Percentiles rank a stretch among this genome's conserved stretches.
Evolutionary conservation across 805 yeast genomes (phyloP).

Genomic region (Yamadazyma kitorensis): DNA sequence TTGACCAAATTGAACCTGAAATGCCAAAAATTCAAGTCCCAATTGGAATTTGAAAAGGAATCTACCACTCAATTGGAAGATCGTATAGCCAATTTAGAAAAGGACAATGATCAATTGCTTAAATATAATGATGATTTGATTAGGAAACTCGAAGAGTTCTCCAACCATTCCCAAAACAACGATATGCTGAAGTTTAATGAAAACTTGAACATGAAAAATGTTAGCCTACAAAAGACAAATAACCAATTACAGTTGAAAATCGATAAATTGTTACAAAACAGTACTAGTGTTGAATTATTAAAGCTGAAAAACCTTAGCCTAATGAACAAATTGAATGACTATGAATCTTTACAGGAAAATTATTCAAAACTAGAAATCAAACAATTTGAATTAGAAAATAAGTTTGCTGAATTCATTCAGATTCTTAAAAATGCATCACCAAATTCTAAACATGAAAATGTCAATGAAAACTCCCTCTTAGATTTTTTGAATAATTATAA

Average conservation of each 20-base stretch:
- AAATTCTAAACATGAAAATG: neutral
- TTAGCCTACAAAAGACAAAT: constrained; percentile 44
- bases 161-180: constrained; percentile 9
- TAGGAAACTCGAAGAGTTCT: constrained; percentile 17
- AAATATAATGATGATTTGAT: constrained; percentile 29
- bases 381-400: constrained; percentile 45
- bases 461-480: constrained; percentile 12
- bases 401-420: constrained; percentile 46
- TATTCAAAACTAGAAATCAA: constrained; percentile 50
- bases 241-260: constrained; percentile 52
- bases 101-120: constrained; percentile 15
- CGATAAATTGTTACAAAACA: constrained; percentile 47
- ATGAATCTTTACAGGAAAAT: constrained; percentile 44
- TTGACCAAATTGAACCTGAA: constrained; percentile 14
- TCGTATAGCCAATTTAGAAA: constrained; percentile 29
- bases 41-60: constrained; percentile 30
- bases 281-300: constrained; percentile 49
- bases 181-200: constrained; percentile 15
- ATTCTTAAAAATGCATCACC: constrained; percentile 11
- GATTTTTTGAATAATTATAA: constrained; percentile 9
- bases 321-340: constrained; percentile 30
- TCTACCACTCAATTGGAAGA: constrained; percentile 38
- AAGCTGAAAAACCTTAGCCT: constrained; percentile 53
- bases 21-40: constrained; percentile 26
- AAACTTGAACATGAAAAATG: constrained; percentile 27